Base-by-base conservation (phyloP, 164 flowering plant species). In the Tetracentron sinense region DNA sequence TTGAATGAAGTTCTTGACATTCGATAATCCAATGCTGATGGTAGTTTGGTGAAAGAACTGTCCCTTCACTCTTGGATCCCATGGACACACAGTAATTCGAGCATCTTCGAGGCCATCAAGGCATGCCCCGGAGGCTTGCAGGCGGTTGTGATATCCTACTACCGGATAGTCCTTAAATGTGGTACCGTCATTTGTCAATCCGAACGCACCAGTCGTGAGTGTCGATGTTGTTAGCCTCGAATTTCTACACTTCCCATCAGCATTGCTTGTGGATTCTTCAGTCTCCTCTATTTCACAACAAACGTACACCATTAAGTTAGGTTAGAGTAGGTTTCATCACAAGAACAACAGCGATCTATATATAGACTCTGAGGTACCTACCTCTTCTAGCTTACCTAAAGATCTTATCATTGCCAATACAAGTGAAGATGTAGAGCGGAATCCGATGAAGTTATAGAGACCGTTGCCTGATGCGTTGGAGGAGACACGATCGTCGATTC, bases 71-170 rank as follows among this genome's bases (percentile, higher is more conserved):
- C 86, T 65, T 4, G 79, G 74, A 58, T 88, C 97, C 97, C 94
- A 90, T 11, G 90, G 68, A 53, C 97, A 90, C 0, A 82, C 75
- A 0, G 87, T 76, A 68, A 76, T 55, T 22, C 20, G 23, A 10
- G 31, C 62, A 21, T 81, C 82, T 1, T 75, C 63, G 4, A 10
- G 71, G 53, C 87, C 75, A 33, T 86, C 85, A 0, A 90, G 75
- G 70, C 95, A 90, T 7, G 72, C 66, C 48, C 92, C 90, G 0
- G 91, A 86, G 20, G 95, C 69, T 66, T 86, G 92, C 12, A 90
- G 73, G 1, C 79, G 82, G 63, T 84, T 77, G 2, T 88, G 91
- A 52, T 61, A 77, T 35, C 95, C 95, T 8, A 84, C 70, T 0
- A 85, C 77, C 0, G 95, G 92, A 61, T 83, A 88, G 2, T 85